Conservation (phyloP, 805 yeast genomes). For the Kuraishia piskuri region DNA sequence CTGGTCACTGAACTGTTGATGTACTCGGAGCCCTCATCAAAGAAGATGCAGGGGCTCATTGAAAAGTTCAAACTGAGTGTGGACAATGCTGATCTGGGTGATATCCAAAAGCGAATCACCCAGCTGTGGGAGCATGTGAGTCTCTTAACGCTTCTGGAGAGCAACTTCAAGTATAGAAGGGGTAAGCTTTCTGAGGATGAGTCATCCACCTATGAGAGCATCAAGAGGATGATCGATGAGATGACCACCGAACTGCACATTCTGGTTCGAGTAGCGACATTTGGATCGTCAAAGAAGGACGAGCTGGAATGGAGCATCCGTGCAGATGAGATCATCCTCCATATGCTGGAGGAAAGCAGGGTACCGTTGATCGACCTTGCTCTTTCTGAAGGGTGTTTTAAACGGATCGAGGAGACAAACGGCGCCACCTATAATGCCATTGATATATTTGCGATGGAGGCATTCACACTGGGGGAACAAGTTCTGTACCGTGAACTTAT, state of each 20-base stretch:
- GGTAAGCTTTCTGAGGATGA: slow-evolving; percentile 38
- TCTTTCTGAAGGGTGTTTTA: slow-evolving; percentile 50
- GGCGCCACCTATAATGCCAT: slow-evolving; percentile 60
- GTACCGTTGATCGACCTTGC: slow-evolving; percentile 65
- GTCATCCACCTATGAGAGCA: slow-evolving; percentile 29
- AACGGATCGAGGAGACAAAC: slow-evolving; percentile 53
- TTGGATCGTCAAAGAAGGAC: slow-evolving; percentile 15
- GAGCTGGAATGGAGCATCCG: slow-evolving; percentile 51
- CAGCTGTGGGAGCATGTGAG: slow-evolving; percentile 39
- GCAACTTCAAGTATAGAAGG: slow-evolving; percentile 41
- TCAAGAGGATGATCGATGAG: slow-evolving; percentile 27
- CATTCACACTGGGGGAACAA: slow-evolving; percentile 49
- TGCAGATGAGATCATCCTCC: slow-evolving; percentile 66
- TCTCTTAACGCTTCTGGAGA: slow-evolving; percentile 30
- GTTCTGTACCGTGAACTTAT: slow-evolving; percentile 66
- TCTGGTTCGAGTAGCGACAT: slow-evolving; percentile 29
- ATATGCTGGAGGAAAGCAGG: slow-evolving; percentile 51
- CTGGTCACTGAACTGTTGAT: slow-evolving; percentile 57
- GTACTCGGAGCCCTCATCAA: slow-evolving; percentile 65
- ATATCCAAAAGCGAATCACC: slow-evolving; percentile 38
- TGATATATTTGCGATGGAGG: slow-evolving; percentile 55
- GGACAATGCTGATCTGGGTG: slow-evolving; percentile 53
- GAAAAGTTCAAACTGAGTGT: slow-evolving; percentile 62
- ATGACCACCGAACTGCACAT: slow-evolving; percentile 33
- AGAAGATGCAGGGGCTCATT: slow-evolving; percentile 46